Conservation (phyloP, 2,329 filamentous ascomycete genomes). For the Diaporthe batatas region DNA sequence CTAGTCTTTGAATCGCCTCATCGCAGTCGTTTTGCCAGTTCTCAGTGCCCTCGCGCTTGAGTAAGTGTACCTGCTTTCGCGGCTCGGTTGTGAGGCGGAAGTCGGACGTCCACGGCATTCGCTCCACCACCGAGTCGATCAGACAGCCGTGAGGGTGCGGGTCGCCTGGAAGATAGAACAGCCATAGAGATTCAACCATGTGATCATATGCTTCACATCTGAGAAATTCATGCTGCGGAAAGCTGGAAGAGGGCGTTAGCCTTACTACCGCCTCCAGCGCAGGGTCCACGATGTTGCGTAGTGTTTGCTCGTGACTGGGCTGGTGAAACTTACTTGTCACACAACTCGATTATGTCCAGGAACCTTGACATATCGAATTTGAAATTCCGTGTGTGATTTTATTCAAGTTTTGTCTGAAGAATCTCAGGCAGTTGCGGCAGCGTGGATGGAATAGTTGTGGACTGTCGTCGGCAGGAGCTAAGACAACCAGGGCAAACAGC, state of each 20-base stretch:
- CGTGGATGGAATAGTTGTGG: no score
- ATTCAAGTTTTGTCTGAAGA: accelerated
- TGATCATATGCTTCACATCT: not conserved
- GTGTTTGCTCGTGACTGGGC: no score
- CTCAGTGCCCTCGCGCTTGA: slow-evolving; percentile 38
- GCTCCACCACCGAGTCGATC: slow-evolving; percentile 45
- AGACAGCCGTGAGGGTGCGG: slow-evolving; percentile 48
- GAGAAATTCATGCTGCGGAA: not conserved
- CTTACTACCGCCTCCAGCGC: accelerated
- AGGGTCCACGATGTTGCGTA: no score
- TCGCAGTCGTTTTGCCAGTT: slow-evolving; percentile 42
- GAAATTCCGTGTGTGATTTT: accelerated
- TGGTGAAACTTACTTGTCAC: slow-evolving; percentile 6
- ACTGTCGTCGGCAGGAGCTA: not conserved
- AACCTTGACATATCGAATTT: not conserved
- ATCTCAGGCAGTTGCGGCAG: no score
- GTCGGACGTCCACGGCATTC: slow-evolving; percentile 53
- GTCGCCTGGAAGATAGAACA: slow-evolving; percentile 46
- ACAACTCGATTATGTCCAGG: not conserved
- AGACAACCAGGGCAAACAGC: not conserved
- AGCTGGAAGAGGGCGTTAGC: not conserved
- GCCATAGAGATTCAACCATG: slow-evolving; percentile 21
- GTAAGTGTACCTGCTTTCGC: slow-evolving; percentile 51
- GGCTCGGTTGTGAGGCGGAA: slow-evolving; percentile 53
- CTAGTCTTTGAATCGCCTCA: slow-evolving; percentile 54